These are phyloP conservation scores for Hansenula lynferdii DNA, from an alignment of 1,139 yeast species.

Conservation along the genomic window DNA sequence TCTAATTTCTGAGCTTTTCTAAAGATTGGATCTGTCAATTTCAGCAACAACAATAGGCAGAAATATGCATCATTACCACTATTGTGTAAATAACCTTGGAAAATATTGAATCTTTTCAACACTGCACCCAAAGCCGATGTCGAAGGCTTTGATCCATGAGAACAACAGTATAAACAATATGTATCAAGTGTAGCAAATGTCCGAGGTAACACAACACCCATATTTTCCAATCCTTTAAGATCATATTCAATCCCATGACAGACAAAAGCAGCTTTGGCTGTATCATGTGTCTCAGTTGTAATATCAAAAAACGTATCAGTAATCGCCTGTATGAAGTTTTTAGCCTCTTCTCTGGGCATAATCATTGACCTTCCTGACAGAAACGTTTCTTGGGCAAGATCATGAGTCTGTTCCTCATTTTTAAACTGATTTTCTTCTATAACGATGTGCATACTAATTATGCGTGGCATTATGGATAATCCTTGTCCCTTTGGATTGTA, in stretches of 20 bases:
- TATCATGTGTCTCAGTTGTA: not conserved
- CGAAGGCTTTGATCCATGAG: not conserved
- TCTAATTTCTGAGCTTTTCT: constrained; percentile 31
- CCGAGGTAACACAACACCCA: not conserved
- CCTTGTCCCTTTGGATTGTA: constrained; percentile 45
- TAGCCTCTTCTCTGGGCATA: constrained; percentile 24
- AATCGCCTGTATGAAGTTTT: not conserved
- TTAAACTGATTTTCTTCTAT: constrained; percentile 37
- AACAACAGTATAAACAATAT: not conserved
- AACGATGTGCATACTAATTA: constrained; percentile 48
- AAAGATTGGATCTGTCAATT: constrained; percentile 48
- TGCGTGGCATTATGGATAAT: constrained; percentile 36
- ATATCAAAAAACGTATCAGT: not conserved
- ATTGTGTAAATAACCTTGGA: constrained; percentile 64
- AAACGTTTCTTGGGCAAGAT: not conserved
- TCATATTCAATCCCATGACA: not conserved
- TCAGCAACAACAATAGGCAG: constrained; percentile 50
- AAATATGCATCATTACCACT: constrained; percentile 84
- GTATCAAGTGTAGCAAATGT: not conserved
- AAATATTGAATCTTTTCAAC: constrained; percentile 47
- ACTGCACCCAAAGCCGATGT: constrained; percentile 45
- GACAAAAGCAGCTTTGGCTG: not conserved
- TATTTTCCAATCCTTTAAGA: not conserved
- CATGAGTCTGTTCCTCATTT: not conserved
- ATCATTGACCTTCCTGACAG: constrained; percentile 42